Conservation (phyloP, 1,284 basidiomycete species). For the Bondarzewia mesenterica region DNA sequence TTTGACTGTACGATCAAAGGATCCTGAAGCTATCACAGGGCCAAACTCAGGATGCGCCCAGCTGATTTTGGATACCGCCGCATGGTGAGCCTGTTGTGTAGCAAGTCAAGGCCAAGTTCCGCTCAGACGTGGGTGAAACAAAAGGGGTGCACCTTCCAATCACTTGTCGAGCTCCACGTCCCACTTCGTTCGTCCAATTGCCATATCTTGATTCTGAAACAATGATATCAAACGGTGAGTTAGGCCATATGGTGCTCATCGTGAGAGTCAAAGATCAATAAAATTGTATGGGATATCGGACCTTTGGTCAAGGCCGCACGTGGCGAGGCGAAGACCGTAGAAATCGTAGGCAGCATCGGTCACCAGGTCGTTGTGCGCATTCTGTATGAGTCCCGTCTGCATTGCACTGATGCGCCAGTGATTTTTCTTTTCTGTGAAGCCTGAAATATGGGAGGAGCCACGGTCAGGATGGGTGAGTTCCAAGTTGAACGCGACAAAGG, state of each 20-base stretch:
- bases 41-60: slow-evolving; percentile 92
- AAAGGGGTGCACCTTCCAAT: slow-evolving; percentile 67
- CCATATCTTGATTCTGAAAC: slow-evolving; percentile 75
- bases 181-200: slow-evolving; percentile 61
- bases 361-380: slow-evolving; percentile 71
- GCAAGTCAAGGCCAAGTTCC: neutral
- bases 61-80: slow-evolving; percentile 71
- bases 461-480: neutral
- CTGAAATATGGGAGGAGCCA: neutral
- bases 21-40: slow-evolving; percentile 74
- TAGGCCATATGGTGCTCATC: neutral
- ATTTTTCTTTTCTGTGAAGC: neutral
- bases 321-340: slow-evolving; percentile 76
- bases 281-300: slow-evolving; percentile 19
- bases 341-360: slow-evolving; percentile 85
- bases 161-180: slow-evolving; percentile 69
- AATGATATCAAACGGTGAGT: slow-evolving; percentile 4
- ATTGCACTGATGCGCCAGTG: slow-evolving; percentile 19
- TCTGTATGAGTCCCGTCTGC: slow-evolving; percentile 65
- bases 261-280: neutral
- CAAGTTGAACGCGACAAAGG: neutral
- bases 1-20: slow-evolving; percentile 84
- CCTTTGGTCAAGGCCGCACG: slow-evolving; percentile 75
- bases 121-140: neutral
- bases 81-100: slow-evolving; percentile 74